These are phyloP conservation scores for Russula olivacea DNA, from an alignment of 768 basidiomycete species.

Conservation along the genomic window DNA sequence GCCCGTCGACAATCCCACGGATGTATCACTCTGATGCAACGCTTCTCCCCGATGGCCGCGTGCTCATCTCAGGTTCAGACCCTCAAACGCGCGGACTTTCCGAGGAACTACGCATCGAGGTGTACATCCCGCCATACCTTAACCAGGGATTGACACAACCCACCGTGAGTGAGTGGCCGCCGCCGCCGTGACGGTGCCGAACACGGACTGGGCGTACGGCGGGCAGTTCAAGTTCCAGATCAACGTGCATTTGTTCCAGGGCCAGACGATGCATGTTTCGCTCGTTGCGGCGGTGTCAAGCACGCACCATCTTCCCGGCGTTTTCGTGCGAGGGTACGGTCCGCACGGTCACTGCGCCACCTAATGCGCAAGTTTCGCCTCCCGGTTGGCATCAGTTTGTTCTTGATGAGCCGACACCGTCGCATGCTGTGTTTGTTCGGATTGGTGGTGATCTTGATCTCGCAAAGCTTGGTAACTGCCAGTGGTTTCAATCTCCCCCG, in stretches of 20 bases:
- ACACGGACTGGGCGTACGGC: constrained; percentile 59
- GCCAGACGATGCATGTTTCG: constrained; percentile 49
- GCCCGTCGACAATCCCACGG: constrained; percentile 59
- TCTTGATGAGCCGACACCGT: constrained; percentile 74
- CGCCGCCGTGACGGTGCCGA: constrained; percentile 47
- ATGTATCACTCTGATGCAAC: constrained; percentile 75
- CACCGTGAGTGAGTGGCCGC: too few species aligned
- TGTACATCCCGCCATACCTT: constrained; percentile 86
- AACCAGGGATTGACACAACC: constrained; percentile 58
- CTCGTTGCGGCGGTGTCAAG: constrained; percentile 70
- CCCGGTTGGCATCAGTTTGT: constrained; percentile 78
- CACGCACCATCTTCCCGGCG: constrained; percentile 70
- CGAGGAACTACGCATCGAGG: constrained; percentile 72
- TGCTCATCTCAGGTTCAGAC: constrained; percentile 72
- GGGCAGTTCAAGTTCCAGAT: constrained; percentile 50
- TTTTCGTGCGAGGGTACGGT: constrained; percentile 63
- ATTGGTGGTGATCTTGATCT: constrained; percentile 84
- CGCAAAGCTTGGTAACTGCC: constrained; percentile 64
- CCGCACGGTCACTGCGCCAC: constrained; percentile 74
- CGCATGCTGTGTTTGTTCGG: constrained; percentile 65
- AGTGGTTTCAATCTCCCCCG: constrained; percentile 56
- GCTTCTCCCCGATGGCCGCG: constrained; percentile 66
- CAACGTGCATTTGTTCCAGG: constrained; percentile 37
- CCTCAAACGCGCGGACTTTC: constrained; percentile 55
- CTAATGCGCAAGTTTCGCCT: constrained; percentile 58